Base-by-base conservation (phyloP, 164 flowering plant species). In the Magnolia sinica region DNA sequence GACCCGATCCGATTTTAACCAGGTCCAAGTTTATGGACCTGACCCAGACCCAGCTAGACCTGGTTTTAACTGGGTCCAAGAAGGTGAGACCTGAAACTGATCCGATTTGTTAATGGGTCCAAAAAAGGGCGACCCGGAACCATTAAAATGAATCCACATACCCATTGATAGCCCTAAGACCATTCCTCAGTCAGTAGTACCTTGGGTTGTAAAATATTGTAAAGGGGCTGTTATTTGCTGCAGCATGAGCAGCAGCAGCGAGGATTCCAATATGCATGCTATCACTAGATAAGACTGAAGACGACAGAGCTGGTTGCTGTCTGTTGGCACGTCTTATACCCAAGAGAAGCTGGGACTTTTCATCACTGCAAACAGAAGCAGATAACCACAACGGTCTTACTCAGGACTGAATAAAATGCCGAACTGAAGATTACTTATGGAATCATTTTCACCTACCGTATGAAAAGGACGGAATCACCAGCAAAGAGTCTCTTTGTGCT, bases 181-280 rank as follows among this genome's bases (percentile, higher is more conserved):
- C 4, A 11, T 55, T 11, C 3, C 3, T 8, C 58, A 2, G 5
- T 22, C 29, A 73, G 13, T 8, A 63, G 13, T 83, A 93, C 99
- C 99, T 93, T 73, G 99, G 99, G 81, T 95, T 95, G 80, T 91
- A 95, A 81, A 95, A 95, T 73, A 95, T 85, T 31, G 92, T 90
- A 77, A 95, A 95, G 3, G 98, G 98, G 77, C 97, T 95, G 84
- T 89, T 88, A 76, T 90, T 93, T 76, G 97, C 96, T 66, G 98
- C 93, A 52, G 99, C 99, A 84, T 95, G 99, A 74, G 98, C 98
- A 19, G 99, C 99, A 74, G 99, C 98, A 77, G 98, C 99, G 66
- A 95, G 93, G 82, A 95, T 86, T 70, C 99, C 99, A 74, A 95
- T 95, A 75, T 95, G 99, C 98, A 95, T 93, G 88, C 99, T 95